Percentiles rank a stretch among this genome's conserved stretches.
Conservation (phyloP, 805 yeast species). For the Hanseniaspora lachancei region DNA sequence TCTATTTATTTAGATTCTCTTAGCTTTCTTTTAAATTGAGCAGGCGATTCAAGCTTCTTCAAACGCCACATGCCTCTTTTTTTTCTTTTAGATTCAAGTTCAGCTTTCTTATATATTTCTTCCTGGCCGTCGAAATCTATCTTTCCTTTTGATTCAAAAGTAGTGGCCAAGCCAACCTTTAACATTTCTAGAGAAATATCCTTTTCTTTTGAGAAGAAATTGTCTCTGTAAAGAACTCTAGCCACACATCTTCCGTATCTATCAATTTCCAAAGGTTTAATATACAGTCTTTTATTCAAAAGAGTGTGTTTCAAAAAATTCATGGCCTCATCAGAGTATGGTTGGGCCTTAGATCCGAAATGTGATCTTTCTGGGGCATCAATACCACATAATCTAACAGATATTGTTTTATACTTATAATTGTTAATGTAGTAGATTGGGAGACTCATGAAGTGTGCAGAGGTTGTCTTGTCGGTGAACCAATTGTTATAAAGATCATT, state of each 20-base stretch:
- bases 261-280: conserved; percentile 70
- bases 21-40: conserved; percentile 52
- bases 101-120: conserved; percentile 42
- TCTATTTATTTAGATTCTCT: conserved; percentile 15
- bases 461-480: conserved; percentile 13
- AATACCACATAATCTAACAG: conserved; percentile 76
- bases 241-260: conserved; percentile 86
- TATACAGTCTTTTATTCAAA: conserved; percentile 52
- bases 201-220: conserved; percentile 42
- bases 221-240: conserved; percentile 42
- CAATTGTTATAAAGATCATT: neutral
- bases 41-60: conserved; percentile 52
- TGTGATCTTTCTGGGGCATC: conserved; percentile 96
- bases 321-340: conserved; percentile 71
- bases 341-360: conserved; percentile 88
- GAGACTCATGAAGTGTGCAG: conserved; percentile 21
- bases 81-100: conserved; percentile 42
- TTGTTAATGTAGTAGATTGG: conserved; percentile 22
- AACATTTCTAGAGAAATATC: conserved; percentile 87
- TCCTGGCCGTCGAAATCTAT: conserved; percentile 82
- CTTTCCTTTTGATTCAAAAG: conserved; percentile 59
- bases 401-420: conserved; percentile 41
- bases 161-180: conserved; percentile 66
- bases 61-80: conserved; percentile 61
- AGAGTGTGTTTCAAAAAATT: conserved; percentile 58